A percentile compares a stretch with the other conserved stretches of the same genome.
Conservation (phyloP, 495 filamentous ascomycete genomes). For the Daldinia decipiens region DNA sequence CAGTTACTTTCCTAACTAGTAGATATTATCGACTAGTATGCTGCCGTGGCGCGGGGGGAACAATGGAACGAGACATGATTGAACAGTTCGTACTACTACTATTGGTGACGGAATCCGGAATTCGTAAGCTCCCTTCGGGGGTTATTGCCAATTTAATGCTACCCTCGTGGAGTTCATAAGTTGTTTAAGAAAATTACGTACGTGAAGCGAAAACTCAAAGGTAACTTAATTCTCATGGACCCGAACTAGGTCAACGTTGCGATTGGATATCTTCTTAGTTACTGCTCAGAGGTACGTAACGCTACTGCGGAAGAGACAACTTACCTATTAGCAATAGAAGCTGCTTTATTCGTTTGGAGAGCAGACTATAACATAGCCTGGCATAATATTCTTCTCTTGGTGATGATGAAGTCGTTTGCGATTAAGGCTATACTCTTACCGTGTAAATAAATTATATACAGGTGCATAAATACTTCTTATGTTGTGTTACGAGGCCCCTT, state of each 20-base stretch:
- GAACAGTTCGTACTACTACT: constrained; percentile 25
- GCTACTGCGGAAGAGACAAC: too few relatives aligned
- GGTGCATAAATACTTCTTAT: background rate
- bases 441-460: background rate
- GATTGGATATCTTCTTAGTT: constrained; percentile 19
- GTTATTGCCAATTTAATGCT: constrained; percentile 25
- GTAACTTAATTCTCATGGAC: background rate
- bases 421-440: background rate
- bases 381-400: background rate
- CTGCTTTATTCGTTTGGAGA: background rate
- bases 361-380: background rate
- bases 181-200: background rate
- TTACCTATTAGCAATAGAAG: background rate
- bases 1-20: constrained; percentile 35
- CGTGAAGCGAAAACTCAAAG: background rate
- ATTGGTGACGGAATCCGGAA: constrained; percentile 22
- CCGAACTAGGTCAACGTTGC: constrained; percentile 21
- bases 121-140: constrained; percentile 38
- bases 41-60: constrained; percentile 19
- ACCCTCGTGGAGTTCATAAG: constrained; percentile 22
- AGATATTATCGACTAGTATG: constrained; percentile 13
- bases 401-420: background rate
- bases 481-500: constrained; percentile 2
- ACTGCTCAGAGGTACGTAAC: too few relatives aligned
- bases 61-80: constrained; percentile 29